phyloP scores from a whole-genome alignment of 805 yeast genomes.

The Ogataea parapolymorpha region DNA sequence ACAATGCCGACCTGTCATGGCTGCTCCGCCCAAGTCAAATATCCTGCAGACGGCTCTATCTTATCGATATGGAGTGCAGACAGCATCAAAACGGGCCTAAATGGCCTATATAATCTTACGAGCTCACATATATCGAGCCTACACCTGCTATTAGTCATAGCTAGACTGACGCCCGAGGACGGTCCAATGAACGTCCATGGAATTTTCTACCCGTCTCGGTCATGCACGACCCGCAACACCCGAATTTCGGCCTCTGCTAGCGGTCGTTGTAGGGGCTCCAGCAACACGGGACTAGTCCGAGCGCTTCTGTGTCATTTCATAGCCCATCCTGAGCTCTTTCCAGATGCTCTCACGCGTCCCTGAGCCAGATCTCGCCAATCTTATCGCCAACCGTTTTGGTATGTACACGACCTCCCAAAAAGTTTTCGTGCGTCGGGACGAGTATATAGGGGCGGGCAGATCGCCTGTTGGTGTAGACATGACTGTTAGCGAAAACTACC shows the following conservation, averaged over 20 bases:
- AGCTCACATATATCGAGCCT: background rate
- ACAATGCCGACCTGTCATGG: slow-evolving; percentile 13
- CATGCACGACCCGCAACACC: slow-evolving; percentile 6
- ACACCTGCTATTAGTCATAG: slow-evolving; percentile 2
- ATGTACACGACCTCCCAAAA: slow-evolving; percentile 9
- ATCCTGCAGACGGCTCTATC: slow-evolving; percentile 5
- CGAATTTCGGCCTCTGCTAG: background rate
- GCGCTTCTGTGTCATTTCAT: background rate
- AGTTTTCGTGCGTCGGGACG: slow-evolving; percentile 9
- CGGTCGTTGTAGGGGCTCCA: background rate
- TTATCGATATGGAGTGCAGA: slow-evolving; percentile 5
- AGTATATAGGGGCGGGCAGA: slow-evolving; percentile 1
- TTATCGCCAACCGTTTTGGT: slow-evolving; percentile 4
- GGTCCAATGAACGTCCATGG: slow-evolving; percentile 11
- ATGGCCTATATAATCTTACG: slow-evolving; percentile 1
- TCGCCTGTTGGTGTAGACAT: slow-evolving; percentile 2
- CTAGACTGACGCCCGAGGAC: background rate
- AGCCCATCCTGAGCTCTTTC: background rate
- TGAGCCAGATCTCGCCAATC: background rate
- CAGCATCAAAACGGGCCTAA: background rate
- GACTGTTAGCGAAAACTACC: slow-evolving; percentile 15
- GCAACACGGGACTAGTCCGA: background rate
- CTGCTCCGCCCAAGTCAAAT: background rate
- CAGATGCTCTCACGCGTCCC: background rate
- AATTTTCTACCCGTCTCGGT: slow-evolving; percentile 10